Percentiles rank a stretch among this genome's conserved stretches.
Conservation (phyloP, 257 asterid genomes). For the Nicotiana sylvestris region DNA sequence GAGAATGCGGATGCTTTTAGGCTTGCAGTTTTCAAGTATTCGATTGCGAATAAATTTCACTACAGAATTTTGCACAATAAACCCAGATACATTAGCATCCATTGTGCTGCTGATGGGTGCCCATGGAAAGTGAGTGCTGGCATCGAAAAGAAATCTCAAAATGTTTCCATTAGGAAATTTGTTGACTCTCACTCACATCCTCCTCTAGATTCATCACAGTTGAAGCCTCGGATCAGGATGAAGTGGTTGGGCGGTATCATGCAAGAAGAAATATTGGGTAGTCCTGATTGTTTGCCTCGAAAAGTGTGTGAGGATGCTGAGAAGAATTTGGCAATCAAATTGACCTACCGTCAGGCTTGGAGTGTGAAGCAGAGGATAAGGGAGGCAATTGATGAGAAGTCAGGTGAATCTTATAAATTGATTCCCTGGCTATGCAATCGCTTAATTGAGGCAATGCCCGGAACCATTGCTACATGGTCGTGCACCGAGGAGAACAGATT, state of each 20-base stretch:
- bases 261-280: conserved; percentile 8
- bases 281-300: conserved; percentile 10
- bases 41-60: conserved; percentile 6
- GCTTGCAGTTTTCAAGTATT: conserved; percentile 9
- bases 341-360: conserved; percentile 17
- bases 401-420: conserved; percentile 15
- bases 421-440: conserved; percentile 20
- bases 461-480: conserved; percentile 10
- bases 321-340: conserved; percentile 12
- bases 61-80: conserved; percentile 12
- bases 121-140: conserved; percentile 14
- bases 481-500: conserved; percentile 13
- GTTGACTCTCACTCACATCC: conserved; percentile 10
- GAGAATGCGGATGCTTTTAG: conserved; percentile 1
- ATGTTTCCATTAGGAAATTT: conserved; percentile 12
- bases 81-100: conserved; percentile 13
- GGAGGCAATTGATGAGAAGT: conserved; percentile 12
- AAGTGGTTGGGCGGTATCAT: conserved; percentile 11
- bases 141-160: conserved; percentile 7
- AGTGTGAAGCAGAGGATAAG: conserved; percentile 9
- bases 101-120: conserved; percentile 9
- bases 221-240: conserved; percentile 12
- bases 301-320: conserved; percentile 14
- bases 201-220: conserved; percentile 8
- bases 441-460: conserved; percentile 12